Conservation (phyloP, 2,329 filamentous ascomycete genomes). For the Pseudogymnoascus sp. region DNA sequence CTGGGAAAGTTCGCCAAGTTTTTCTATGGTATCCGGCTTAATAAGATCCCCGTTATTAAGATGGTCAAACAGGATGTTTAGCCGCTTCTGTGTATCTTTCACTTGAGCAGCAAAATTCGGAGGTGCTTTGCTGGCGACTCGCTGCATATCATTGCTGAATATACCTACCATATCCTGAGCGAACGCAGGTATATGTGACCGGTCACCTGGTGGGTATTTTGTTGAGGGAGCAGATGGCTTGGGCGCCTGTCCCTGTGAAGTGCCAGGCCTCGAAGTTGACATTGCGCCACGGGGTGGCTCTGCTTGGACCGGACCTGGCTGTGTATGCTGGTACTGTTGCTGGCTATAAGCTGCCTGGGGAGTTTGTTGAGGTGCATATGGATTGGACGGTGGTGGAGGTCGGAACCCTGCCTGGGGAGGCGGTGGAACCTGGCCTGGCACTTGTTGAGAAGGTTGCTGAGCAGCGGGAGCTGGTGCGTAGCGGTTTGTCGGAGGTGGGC, state of each 20-base stretch:
- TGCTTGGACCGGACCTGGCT: constrained; percentile 32
- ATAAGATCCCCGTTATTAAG: constrained; percentile 92
- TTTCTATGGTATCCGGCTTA: constrained; percentile 66
- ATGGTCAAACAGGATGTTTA: constrained; percentile 92
- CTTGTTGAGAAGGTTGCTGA: constrained; percentile 42
- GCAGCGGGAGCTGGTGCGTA: constrained; percentile 63
- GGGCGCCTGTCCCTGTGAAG: constrained; percentile 36
- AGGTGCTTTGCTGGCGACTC: constrained; percentile 78
- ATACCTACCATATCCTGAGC: constrained; percentile 77
- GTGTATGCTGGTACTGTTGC: constrained; percentile 40
- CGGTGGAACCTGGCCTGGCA: constrained; percentile 23
- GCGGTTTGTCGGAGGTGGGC: constrained; percentile 61
- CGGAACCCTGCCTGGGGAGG: constrained; percentile 35
- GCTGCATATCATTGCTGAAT: constrained; percentile 75
- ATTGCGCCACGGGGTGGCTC: constrained; percentile 38
- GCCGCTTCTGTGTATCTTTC: constrained; percentile 85
- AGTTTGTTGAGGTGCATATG: constrained; percentile 30
- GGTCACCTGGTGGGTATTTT: constrained; percentile 76
- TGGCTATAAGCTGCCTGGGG: constrained; percentile 29
- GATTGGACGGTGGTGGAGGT: constrained; percentile 41
- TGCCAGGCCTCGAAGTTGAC: constrained; percentile 33
- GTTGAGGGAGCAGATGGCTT: constrained; percentile 46
- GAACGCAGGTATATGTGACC: constrained; percentile 73
- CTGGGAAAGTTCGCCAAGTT: constrained; percentile 56
- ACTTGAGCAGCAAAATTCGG: constrained; percentile 82